Base-by-base conservation (phyloP, 306 rosid species). In the Acmispon strigosus region DNA sequence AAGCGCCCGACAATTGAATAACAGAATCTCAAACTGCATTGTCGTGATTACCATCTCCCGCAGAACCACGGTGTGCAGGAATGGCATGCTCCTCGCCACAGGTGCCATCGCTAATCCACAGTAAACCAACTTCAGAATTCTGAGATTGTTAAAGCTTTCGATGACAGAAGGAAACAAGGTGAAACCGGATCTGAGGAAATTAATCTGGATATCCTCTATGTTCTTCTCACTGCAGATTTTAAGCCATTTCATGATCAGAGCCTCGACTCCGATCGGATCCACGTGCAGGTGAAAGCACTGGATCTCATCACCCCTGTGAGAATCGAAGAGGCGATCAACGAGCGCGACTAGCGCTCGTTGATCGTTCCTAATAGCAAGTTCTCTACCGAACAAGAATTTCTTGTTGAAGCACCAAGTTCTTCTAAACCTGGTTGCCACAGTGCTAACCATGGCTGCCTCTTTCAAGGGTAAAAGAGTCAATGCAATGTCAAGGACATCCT, bases 401-500 rank as follows among this genome's bases (percentile, higher is more conserved):
- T 76, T 80, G 7, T 15, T 55, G 2, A 8, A 14, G 14, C 0
- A 18, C 80, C 83, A 76, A 0, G 84, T n/a, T 3, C 16, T 20
- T 2, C 36, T n/a, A 66, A 63, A 78, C 5, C 50, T 20, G 0
- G 5, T 29, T 0, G 84, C 57, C 0, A 76, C 8, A 1, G 15
- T 13, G 22, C 57, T 43, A 4, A 8, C 11, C 12, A 15, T 16
- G 0, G 62, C 32, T 5, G 81, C 79, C 0, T 59, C 12, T 55
- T 19, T 73, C 20, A 83, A 37, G 0, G 90, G 79, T 10, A 86
- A 37, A 20, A 83, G 58, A 0, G 81, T 10, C 60, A 86, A 20
- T 32, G 37, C 37, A 8, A 86, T 12, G 1, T 50, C 72, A 0
- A 86, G 1, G 11, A 83, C 0, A 4, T 83, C 84, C 0, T 20